Percentiles rank a stretch among this genome's conserved stretches.
These are phyloP conservation scores for Colletotrichum phormii DNA, from an alignment of 2,329 filamentous ascomycete genomes.

Conservation along the genomic window DNA sequence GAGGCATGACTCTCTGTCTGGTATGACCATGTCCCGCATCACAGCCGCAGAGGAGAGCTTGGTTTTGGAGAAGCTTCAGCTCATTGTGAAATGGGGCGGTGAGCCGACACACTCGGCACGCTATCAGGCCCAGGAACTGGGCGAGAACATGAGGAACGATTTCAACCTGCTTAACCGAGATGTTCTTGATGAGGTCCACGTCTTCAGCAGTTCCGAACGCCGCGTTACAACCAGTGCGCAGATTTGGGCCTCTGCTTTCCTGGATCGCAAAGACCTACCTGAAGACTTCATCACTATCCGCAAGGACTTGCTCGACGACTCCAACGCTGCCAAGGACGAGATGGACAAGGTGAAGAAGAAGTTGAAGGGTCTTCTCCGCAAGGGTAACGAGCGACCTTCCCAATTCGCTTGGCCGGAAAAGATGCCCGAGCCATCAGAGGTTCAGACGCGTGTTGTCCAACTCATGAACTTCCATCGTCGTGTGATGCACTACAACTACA, in stretches of 20 bases:
- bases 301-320: slow-evolving; percentile 96
- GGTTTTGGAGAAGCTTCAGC: slow-evolving; percentile 93
- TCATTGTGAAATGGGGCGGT: slow-evolving; percentile 99
- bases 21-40: slow-evolving; percentile 91
- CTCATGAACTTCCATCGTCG: slow-evolving; percentile 97
- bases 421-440: slow-evolving; percentile 92
- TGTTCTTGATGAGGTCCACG: slow-evolving; percentile 89
- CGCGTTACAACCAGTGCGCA: slow-evolving; percentile 96
- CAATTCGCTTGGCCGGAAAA: slow-evolving; percentile 99
- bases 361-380: slow-evolving; percentile 89
- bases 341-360: slow-evolving; percentile 99
- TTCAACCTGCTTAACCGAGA: slow-evolving; percentile 92
- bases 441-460: slow-evolving; percentile 91
- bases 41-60: slow-evolving; percentile 93
- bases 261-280: slow-evolving; percentile 86
- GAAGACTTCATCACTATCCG: slow-evolving; percentile 90
- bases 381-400: slow-evolving; percentile 91
- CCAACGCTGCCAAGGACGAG: slow-evolving; percentile 97
- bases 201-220: slow-evolving; percentile 95
- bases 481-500: slow-evolving; percentile 95
- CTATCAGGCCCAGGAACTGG: slow-evolving; percentile 95
- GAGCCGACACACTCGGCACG: slow-evolving; percentile 97
- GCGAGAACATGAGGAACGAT: slow-evolving; percentile 96
- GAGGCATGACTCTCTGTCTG: slow-evolving; percentile 87
- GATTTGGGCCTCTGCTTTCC: slow-evolving; percentile 92